Percentiles rank a stretch among this genome's conserved stretches.
Evolutionary conservation across 2,329 filamentous ascomycete species (phyloP).

Genomic region (Pseudocercospora eumusae): DNA sequence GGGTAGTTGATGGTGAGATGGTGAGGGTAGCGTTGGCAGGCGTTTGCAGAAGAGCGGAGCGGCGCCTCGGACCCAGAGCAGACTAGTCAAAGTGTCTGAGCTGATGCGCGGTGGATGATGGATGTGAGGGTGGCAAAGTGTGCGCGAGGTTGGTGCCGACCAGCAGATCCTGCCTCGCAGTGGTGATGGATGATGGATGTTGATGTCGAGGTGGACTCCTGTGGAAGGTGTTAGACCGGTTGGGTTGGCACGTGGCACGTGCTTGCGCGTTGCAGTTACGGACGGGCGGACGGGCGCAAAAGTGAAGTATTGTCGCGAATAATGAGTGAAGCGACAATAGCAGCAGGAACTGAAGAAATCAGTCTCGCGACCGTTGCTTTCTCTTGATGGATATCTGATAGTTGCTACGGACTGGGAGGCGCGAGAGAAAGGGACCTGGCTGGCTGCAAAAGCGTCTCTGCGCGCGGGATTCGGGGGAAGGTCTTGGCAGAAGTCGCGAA

Average conservation of each 20-base stretch:
- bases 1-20: conserved; percentile 10
- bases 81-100: conserved; percentile 27
- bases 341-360: conserved; percentile 6
- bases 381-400: conserved; percentile 14
- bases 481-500: neutral
- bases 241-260: no score
- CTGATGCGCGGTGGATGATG: conserved; percentile 21
- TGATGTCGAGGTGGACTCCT: conserved; percentile 9
- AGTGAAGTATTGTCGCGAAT: neutral
- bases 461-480: neutral
- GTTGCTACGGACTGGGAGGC: conserved; percentile 6
- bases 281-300: no score
- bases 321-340: conserved; percentile 4
- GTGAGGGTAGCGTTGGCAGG: conserved; percentile 11
- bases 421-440: neutral
- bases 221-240: conserved; percentile 10
- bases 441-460: neutral
- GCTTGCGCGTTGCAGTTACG: conserved; percentile 12
- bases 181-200: conserved; percentile 14
- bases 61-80: conserved; percentile 25
- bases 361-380: conserved; percentile 10
- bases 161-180: conserved; percentile 23
- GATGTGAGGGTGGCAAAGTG: conserved; percentile 11
- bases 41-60: conserved; percentile 12
- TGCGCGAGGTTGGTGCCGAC: conserved; percentile 16